phyloP scores from a whole-genome alignment of 2,329 filamentous ascomycete genomes.

The Phoma herbarum region DNA sequence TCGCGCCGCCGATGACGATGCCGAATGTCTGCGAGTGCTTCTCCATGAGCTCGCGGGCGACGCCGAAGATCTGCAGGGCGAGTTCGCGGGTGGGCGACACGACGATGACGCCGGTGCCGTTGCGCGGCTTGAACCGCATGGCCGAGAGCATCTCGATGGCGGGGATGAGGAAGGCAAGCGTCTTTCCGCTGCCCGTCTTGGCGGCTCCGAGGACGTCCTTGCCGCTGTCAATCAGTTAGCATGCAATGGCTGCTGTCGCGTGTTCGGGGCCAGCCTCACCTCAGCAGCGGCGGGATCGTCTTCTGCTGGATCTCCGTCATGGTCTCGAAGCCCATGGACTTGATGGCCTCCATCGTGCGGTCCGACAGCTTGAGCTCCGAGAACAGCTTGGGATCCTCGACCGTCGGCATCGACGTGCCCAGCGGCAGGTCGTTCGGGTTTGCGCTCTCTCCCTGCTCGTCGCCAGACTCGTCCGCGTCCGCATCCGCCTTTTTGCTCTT shows the following conservation, averaged over 20 bases:
- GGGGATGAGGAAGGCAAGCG: constrained; percentile 90
- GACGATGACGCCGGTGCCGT: constrained; percentile 84
- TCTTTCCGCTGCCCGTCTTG: constrained; percentile 97
- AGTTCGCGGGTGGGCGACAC: constrained; percentile 94
- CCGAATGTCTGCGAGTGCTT: constrained; percentile 95
- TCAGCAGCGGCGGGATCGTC: constrained; percentile 86
- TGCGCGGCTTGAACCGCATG: constrained; percentile 91
- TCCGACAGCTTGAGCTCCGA: constrained; percentile 84
- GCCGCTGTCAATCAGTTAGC: constrained; percentile 56
- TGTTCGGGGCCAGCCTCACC: constrained; percentile 45
- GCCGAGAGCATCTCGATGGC: constrained; percentile 92
- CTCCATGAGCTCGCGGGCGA: constrained; percentile 90
- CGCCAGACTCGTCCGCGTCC: constrained; percentile 36
- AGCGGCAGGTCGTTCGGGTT: constrained; percentile 62
- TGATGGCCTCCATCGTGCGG: constrained; percentile 86
- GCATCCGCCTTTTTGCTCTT: constrained; percentile 35
- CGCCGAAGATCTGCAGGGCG: constrained; percentile 94
- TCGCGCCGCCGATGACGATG: constrained; percentile 95
- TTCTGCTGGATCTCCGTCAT: constrained; percentile 96
- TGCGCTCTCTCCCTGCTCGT: constrained; percentile 35
- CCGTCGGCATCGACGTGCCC: constrained; percentile 65
- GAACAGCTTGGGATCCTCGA: constrained; percentile 75
- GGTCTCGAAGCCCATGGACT: constrained; percentile 90
- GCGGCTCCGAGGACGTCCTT: constrained; percentile 93
- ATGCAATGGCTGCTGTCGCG: not conserved